These are phyloP conservation scores for Candida palmyrensis DNA, from an alignment of 805 yeast species.

Conservation along the genomic window DNA sequence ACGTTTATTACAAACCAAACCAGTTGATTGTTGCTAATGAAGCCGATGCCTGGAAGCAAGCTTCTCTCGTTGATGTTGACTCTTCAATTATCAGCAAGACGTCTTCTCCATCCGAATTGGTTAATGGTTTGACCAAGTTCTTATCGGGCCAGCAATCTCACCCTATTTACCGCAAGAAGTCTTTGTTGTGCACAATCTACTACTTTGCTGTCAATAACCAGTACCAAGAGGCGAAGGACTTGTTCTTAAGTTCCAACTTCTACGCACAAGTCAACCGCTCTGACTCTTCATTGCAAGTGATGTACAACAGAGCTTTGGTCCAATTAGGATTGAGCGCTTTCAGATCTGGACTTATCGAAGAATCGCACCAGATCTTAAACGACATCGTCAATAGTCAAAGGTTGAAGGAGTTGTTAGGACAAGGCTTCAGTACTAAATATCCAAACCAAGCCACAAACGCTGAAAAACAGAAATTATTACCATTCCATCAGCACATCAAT, in stretches of 20 bases:
- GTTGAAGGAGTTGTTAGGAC: conserved; percentile 90
- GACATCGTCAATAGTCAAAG: conserved; percentile 85
- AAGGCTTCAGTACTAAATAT: conserved; percentile 70
- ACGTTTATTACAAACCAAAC: conserved; percentile 86
- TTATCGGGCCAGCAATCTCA: conserved; percentile 59
- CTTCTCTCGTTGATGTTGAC: conserved; percentile 27
- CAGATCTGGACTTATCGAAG: conserved; percentile 80
- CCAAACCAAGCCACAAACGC: conserved; percentile 49
- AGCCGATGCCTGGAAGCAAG: conserved; percentile 63
- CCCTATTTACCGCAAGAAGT: conserved; percentile 70
- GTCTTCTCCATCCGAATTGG: conserved; percentile 40
- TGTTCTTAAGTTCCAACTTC: conserved; percentile 80
- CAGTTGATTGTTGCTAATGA: conserved; percentile 68
- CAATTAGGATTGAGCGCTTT: conserved; percentile 96
- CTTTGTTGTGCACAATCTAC: conserved; percentile 80
- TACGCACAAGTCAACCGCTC: conserved; percentile 79
- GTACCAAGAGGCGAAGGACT: conserved; percentile 80
- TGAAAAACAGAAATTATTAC: conserved; percentile 80
- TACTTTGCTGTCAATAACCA: conserved; percentile 87
- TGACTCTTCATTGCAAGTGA: conserved; percentile 81
- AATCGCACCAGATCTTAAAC: conserved; percentile 79
- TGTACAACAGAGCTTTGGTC: conserved; percentile 91
- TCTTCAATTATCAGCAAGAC: conserved; percentile 26
- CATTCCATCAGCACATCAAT: conserved; percentile 98
- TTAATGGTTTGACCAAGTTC: conserved; percentile 60